Percentiles rank a stretch among this genome's conserved stretches.
These are phyloP conservation scores for Triticum timopheevii DNA, from an alignment of 176 grass and related monocot species.

Conservation along the genomic window DNA sequence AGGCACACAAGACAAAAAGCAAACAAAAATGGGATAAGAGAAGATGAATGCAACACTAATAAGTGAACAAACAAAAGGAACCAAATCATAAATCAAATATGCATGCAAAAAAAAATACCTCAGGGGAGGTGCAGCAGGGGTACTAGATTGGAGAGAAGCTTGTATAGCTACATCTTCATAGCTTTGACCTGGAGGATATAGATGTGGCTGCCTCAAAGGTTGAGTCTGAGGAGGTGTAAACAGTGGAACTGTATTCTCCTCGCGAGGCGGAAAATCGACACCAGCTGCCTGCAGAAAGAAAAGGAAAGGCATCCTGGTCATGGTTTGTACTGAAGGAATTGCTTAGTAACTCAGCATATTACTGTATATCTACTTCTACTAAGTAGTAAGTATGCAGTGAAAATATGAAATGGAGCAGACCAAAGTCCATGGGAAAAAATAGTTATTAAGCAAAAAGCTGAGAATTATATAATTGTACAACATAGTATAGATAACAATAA, in stretches of 20 bases:
- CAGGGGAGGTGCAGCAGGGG: constrained; percentile 45
- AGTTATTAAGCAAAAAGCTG: neutral
- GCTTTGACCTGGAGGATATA: constrained; percentile 52
- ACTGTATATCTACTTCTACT: neutral
- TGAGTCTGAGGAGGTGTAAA: constrained; percentile 94
- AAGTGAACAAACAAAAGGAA: constrained; percentile 22
- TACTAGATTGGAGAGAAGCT: constrained; percentile 81
- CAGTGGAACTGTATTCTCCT: constrained; percentile 66
- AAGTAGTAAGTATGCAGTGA: neutral
- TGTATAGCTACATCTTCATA: constrained; percentile 78
- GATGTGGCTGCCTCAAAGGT: constrained; percentile 61
- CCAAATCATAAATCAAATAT: constrained; percentile 3
- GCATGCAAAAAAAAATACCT: constrained; percentile 44
- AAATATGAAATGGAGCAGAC: neutral
- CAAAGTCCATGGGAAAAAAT: neutral
- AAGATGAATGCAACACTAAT: constrained; percentile 19
- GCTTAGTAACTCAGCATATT: neutral
- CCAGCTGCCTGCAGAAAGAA: constrained; percentile 68
- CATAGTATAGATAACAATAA: constrained; percentile 19
- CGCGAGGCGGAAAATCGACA: constrained; percentile 90
- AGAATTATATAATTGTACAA: neutral
- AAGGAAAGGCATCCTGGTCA: constrained; percentile 11
- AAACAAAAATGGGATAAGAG: constrained; percentile 10
- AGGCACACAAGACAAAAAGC: neutral
- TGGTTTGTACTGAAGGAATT: neutral